phyloP scores from a whole-genome alignment of 1,284 basidiomycete genomes.

The Leccinum pachyderme region DNA sequence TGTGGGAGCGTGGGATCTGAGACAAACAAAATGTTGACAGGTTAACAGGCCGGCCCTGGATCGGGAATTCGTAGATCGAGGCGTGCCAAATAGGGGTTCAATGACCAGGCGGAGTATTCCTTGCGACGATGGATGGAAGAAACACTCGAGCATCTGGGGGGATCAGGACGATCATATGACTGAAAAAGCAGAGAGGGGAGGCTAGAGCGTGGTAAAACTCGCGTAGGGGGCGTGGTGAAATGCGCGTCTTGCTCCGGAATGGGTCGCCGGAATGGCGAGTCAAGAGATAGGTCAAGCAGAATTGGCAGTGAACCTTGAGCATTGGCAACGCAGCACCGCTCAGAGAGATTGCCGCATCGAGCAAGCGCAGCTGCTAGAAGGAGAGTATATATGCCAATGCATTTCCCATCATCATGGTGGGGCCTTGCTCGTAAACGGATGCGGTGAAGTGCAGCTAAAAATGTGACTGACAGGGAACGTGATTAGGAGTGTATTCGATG shows the following conservation, averaged over 20 bases:
- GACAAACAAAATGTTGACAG: neutral
- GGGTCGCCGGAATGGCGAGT: neutral
- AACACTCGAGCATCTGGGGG: neutral
- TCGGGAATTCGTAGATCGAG: neutral
- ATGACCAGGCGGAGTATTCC: neutral
- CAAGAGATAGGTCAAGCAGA: neutral
- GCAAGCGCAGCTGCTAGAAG: neutral
- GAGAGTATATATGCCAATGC: neutral
- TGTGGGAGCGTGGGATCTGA: neutral
- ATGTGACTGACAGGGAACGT: neutral
- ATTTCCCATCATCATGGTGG: too few species aligned
- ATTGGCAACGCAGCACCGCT: neutral
- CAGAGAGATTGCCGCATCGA: neutral
- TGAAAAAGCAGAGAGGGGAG: neutral
- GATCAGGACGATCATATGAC: neutral
- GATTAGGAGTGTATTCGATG: slow-evolving; percentile 2
- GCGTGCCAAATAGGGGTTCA: neutral
- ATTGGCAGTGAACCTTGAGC: neutral
- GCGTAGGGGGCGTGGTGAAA: slow-evolving; percentile 1
- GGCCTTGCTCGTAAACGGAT: neutral
- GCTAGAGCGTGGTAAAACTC: neutral
- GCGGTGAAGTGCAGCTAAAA: neutral
- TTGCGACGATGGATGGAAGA: neutral
- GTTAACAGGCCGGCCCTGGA: neutral
- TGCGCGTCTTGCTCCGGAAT: neutral